phyloP scores from a whole-genome alignment of 2,329 filamentous ascomycete species.

The Aspergillus pseudonomiae region DNA sequence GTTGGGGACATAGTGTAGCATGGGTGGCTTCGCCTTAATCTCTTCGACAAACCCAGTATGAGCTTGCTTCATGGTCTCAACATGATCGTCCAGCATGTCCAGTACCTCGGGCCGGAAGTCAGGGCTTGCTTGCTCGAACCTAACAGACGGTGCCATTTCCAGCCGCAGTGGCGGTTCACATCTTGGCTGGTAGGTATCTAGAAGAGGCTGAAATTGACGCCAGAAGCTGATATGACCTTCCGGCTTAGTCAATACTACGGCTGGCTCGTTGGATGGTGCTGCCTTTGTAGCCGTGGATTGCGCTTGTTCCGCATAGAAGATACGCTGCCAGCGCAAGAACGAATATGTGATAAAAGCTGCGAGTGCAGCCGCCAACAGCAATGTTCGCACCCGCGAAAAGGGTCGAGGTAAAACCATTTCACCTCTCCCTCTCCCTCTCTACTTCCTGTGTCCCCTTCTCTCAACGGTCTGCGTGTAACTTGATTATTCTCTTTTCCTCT shows the following conservation, averaged over 20 bases:
- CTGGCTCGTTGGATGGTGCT: background rate
- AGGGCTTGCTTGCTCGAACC: constrained; percentile 32
- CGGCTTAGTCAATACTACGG: constrained; percentile 8
- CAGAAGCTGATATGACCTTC: constrained; percentile 37
- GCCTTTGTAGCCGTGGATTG: background rate
- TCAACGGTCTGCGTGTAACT: background rate
- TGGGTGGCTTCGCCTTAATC: constrained; percentile 29
- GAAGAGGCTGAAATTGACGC: constrained; percentile 35
- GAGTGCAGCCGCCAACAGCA: constrained; percentile 22
- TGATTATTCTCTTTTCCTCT: background rate
- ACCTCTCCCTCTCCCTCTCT: background rate
- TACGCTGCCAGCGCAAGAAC: constrained; percentile 17
- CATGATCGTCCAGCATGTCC: constrained; percentile 31
- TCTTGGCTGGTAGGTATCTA: constrained; percentile 36
- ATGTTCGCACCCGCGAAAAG: constrained; percentile 20
- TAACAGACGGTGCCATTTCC: constrained; percentile 28
- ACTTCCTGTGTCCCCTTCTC: background rate
- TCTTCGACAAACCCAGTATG: constrained; percentile 40
- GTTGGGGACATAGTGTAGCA: constrained; percentile 37
- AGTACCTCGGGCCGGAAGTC: constrained; percentile 36
- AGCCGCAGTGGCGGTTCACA: constrained; percentile 32
- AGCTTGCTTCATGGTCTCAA: constrained; percentile 35
- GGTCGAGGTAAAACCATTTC: constrained; percentile 22
- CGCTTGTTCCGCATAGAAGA: background rate
- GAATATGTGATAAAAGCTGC: constrained; percentile 20